phyloP scores from a whole-genome alignment of 2,329 filamentous ascomycete species.

The Penicillium sp. region DNA sequence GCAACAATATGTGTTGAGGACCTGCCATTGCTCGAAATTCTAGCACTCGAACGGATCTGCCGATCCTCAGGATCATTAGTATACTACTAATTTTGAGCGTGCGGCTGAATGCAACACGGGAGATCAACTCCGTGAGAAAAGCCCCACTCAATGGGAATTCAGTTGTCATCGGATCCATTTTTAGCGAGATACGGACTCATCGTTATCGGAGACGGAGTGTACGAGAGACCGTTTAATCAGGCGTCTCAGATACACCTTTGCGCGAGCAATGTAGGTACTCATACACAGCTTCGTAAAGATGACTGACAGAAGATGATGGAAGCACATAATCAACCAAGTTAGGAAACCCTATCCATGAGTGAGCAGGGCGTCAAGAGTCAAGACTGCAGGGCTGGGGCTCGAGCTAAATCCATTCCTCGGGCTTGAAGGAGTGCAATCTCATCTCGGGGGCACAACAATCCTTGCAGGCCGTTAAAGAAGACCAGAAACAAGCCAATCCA shows the following conservation, averaged over 20 bases:
- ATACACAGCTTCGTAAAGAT: conserved; percentile 62
- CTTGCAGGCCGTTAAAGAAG: neutral
- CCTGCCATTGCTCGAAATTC: conserved; percentile 50
- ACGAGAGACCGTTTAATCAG: conserved; percentile 44
- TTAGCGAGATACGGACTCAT: conserved; percentile 53
- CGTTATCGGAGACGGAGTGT: conserved; percentile 49
- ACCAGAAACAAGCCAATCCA: neutral
- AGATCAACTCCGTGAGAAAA: conserved; percentile 56
- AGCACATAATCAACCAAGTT: conserved; percentile 7
- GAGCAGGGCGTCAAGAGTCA: neutral
- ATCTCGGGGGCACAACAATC: too few species aligned
- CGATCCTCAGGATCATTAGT: conserved; percentile 43
- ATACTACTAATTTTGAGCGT: conserved; percentile 47
- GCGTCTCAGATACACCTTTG: conserved; percentile 26
- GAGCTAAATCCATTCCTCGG: too few species aligned
- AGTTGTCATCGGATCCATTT: conserved; percentile 49
- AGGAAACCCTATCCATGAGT: neutral
- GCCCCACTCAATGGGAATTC: conserved; percentile 52
- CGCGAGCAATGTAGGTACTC: conserved; percentile 51
- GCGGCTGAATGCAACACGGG: conserved; percentile 52
- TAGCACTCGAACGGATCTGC: conserved; percentile 55
- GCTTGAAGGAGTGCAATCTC: too few species aligned
- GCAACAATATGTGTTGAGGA: conserved; percentile 44
- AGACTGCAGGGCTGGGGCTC: too few species aligned
- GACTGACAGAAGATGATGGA: conserved; percentile 53